A percentile compares a stretch with the other conserved stretches of the same genome.
These are phyloP conservation scores for Pilatotrama ljubarskyi DNA, from an alignment of 768 basidiomycete genomes.

Conservation along the genomic window DNA sequence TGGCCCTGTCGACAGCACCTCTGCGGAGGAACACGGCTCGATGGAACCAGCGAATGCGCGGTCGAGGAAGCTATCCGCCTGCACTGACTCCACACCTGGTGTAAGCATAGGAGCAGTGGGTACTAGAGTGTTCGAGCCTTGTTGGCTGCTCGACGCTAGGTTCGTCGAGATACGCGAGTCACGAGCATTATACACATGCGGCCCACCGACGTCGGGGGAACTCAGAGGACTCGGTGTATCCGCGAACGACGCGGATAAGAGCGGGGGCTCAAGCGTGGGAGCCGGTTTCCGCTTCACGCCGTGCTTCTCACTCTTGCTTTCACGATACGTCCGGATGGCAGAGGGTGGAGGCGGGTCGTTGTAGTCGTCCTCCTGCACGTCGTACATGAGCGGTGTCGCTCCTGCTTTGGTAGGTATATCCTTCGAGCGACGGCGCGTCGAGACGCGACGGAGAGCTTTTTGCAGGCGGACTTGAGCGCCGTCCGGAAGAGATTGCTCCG, in stretches of 20 bases:
- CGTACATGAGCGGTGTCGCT: slow-evolving; percentile 21
- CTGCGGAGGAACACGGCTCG: slow-evolving; percentile 22
- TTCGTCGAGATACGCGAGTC: background rate
- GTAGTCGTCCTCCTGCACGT: slow-evolving; percentile 24
- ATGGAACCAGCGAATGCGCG: slow-evolving; percentile 24
- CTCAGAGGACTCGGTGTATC: slow-evolving; percentile 12
- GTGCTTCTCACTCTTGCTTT: slow-evolving; percentile 15
- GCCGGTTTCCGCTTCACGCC: slow-evolving; percentile 1
- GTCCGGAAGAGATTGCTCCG: background rate
- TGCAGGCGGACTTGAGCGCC: background rate
- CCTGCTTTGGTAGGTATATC: slow-evolving; percentile 6
- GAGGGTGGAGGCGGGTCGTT: slow-evolving; percentile 45
- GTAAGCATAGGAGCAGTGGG: background rate
- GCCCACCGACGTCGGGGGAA: slow-evolving; percentile 2
- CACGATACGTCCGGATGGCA: slow-evolving; percentile 33
- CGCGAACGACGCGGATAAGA: background rate
- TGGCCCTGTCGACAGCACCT: slow-evolving; percentile 10
- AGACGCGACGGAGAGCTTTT: background rate
- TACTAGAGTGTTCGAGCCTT: too few relatives aligned
- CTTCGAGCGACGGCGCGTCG: slow-evolving; percentile 2
- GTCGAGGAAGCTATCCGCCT: slow-evolving; percentile 28
- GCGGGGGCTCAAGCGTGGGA: background rate
- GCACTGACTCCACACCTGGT: slow-evolving; percentile 6
- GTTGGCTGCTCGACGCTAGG: background rate
- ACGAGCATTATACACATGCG: background rate